These are phyloP conservation scores for Anisodus acutangulus DNA, from an alignment of 257 asterid genomes.

Conservation along the genomic window DNA sequence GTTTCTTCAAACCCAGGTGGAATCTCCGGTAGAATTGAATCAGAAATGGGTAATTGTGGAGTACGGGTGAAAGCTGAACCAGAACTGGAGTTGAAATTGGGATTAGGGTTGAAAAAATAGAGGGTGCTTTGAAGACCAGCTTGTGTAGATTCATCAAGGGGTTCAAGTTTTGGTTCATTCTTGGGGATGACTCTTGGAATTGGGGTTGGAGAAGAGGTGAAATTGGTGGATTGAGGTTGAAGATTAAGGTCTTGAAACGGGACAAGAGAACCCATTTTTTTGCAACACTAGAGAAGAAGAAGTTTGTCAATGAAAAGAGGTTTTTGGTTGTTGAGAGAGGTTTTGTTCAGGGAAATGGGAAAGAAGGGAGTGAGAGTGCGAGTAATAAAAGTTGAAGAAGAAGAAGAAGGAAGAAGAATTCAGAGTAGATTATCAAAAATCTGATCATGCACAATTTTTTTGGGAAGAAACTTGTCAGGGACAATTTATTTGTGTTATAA, in stretches of 20 bases:
- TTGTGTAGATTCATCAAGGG: constrained; percentile 48
- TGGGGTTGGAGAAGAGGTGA: constrained; percentile 24
- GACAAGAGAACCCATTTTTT: background rate
- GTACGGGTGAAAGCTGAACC: background rate
- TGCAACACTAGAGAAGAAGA: background rate
- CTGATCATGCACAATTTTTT: no score
- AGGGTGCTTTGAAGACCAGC: constrained; percentile 29
- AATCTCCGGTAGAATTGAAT: background rate
- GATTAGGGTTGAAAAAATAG: constrained; percentile 26
- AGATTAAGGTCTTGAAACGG: constrained; percentile 39
- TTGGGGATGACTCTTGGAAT: constrained; percentile 40
- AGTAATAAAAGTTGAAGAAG: no score
- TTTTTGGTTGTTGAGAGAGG: background rate
- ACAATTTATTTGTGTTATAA: no score
- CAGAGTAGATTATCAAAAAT: no score
- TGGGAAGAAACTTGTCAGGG: no score
- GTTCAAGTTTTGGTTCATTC: constrained; percentile 64
- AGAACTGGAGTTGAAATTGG: background rate
- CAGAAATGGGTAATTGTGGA: background rate
- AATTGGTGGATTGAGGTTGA: constrained; percentile 34
- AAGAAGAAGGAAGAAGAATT: no score
- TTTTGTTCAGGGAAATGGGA: no score
- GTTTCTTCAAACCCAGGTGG: constrained; percentile 35
- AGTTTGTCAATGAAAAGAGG: background rate
- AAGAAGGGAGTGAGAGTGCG: no score